Percentiles rank a stretch among this genome's conserved stretches.
Evolutionary conservation across 2,329 filamentous ascomycete species (phyloP).

Genomic region (Hymenoscyphus albidus): DNA sequence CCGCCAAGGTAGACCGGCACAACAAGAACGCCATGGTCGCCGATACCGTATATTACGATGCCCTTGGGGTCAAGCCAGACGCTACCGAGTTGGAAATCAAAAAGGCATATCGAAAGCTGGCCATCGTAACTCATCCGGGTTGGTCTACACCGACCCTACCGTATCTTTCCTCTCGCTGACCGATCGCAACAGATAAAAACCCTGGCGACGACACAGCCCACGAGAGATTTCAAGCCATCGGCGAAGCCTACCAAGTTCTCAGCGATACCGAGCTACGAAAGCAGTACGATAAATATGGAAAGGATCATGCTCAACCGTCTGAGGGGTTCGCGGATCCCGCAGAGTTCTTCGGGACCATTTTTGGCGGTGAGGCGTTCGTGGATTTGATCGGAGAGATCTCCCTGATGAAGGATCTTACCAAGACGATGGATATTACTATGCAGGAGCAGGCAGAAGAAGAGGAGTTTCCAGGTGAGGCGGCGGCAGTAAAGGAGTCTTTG

Average conservation of each 20-base stretch:
- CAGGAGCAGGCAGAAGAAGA: conserved; percentile 62
- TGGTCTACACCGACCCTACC: conserved; percentile 6
- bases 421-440: conserved; percentile 97
- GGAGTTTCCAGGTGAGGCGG: conserved; percentile 51
- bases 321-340: conserved; percentile 93
- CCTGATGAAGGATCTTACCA: conserved; percentile 96
- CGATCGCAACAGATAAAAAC: conserved; percentile 73
- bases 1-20: conserved; percentile 4
- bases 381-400: conserved; percentile 98
- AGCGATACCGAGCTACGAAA: conserved; percentile 82
- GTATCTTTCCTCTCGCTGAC: not conserved
- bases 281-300: conserved; percentile 95
- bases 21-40: conserved; percentile 28
- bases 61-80: conserved; percentile 76
- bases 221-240: conserved; percentile 87
- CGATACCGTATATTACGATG: conserved; percentile 51
- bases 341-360: conserved; percentile 98
- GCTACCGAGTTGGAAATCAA: conserved; percentile 93
- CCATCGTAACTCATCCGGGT: conserved; percentile 75
- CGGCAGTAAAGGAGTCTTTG: conserved; percentile 53
- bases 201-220: conserved; percentile 92
- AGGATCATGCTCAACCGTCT: conserved; percentile 85
- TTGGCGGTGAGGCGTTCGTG: conserved; percentile 90
- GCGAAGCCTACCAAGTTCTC: conserved; percentile 73
- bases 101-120: conserved; percentile 91